These are phyloP conservation scores for Lepidopterella palustris DNA, from an alignment of 495 filamentous ascomycete genomes.

Conservation along the genomic window DNA sequence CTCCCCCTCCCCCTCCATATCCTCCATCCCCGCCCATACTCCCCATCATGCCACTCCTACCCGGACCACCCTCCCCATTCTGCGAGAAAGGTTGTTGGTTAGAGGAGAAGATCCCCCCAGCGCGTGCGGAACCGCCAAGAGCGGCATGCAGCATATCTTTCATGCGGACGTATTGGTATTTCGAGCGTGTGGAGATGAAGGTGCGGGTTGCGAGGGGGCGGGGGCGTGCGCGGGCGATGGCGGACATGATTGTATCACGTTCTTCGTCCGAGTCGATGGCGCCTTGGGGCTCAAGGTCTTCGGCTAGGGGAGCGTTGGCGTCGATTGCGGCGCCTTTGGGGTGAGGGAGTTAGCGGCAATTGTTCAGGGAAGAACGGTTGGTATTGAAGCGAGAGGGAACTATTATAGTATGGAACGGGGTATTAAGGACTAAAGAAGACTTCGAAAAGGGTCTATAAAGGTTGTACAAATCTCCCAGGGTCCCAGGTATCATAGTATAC, in stretches of 20 bases:
- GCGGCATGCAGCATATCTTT: slow-evolving; percentile 83
- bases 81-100: slow-evolving; percentile 1
- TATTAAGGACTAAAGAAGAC: not conserved
- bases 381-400: not conserved
- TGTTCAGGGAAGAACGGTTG: not conserved
- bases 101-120: slow-evolving; percentile 27
- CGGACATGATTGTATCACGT: slow-evolving; percentile 77
- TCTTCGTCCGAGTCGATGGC: slow-evolving; percentile 92
- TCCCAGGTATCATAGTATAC: not conserved
- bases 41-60: too few species aligned
- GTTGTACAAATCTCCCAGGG: not conserved
- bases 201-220: slow-evolving; percentile 64
- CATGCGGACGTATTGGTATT: slow-evolving; percentile 78
- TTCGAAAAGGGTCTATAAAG: not conserved
- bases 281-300: slow-evolving; percentile 66
- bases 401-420: not conserved
- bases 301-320: slow-evolving; percentile 83
- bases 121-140: slow-evolving; percentile 38
- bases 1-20: not conserved
- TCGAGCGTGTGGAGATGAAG: slow-evolving; percentile 57
- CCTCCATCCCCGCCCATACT: not conserved
- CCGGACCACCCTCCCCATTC: not conserved
- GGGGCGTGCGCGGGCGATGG: slow-evolving; percentile 66
- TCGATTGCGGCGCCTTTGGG: slow-evolving; percentile 86
- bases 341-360: not conserved